A percentile compares a stretch with the other conserved stretches of the same genome.
Evolutionary conservation across 2,329 filamentous ascomycete species (phyloP).

Genomic region (Claviceps maximensis): DNA sequence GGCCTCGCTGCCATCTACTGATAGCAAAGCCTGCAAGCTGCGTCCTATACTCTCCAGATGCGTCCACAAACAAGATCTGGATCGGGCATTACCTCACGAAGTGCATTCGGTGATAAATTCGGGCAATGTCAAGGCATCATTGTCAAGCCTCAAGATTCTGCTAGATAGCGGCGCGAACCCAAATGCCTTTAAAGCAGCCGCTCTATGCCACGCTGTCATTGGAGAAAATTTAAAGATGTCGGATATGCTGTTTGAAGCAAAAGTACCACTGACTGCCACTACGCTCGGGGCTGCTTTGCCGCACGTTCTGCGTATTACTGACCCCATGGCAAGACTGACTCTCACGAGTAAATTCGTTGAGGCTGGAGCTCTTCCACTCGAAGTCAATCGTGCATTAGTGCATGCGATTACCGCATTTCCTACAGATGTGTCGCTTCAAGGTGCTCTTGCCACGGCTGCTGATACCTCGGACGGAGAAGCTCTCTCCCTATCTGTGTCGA

Average conservation of each 20-base stretch:
- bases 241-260: constrained; percentile 32
- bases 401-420: constrained; percentile 35
- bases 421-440: constrained; percentile 35
- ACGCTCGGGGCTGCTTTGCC: constrained; percentile 38
- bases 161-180: constrained; percentile 39
- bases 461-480: constrained; percentile 38
- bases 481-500: constrained; percentile 30
- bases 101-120: constrained; percentile 29
- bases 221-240: constrained; percentile 30
- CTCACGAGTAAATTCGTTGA: constrained; percentile 37
- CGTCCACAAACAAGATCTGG: constrained; percentile 29
- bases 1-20: constrained; percentile 28
- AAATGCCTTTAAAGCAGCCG: constrained; percentile 37
- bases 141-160: constrained; percentile 32
- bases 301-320: constrained; percentile 35
- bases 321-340: constrained; percentile 36
- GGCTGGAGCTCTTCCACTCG: constrained; percentile 31
- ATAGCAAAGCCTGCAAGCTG: constrained; percentile 36
- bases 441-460: constrained; percentile 30
- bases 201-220: constrained; percentile 37
- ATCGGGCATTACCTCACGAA: constrained; percentile 35
- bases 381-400: constrained; percentile 37
- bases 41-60: constrained; percentile 31
- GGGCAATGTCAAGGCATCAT: constrained; percentile 22
- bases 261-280: constrained; percentile 23